Percentiles rank a stretch among this genome's conserved stretches.
phyloP scores from a whole-genome alignment of 352 stramenopile species.

The Globisporangium carolinianum region DNA sequence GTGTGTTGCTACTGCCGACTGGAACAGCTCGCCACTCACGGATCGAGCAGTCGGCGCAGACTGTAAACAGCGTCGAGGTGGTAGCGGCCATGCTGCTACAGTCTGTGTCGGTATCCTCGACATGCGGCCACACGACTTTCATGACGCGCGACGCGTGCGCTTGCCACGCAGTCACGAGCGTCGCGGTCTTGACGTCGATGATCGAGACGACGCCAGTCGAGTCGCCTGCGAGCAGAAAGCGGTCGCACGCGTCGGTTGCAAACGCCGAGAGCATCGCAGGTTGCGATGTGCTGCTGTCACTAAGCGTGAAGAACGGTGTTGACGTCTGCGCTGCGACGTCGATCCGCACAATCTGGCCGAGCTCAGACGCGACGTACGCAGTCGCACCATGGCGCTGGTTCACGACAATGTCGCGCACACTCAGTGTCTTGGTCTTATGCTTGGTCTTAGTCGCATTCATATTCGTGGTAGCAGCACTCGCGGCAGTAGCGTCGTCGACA shows the following conservation, averaged over 20 bases:
- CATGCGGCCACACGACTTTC: slow-evolving; percentile 55
- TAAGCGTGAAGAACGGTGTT: slow-evolving; percentile 26
- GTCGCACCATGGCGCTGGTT: slow-evolving; percentile 17
- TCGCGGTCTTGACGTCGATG: slow-evolving; percentile 30
- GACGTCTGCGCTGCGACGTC: slow-evolving; percentile 23
- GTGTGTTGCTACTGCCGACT: not conserved
- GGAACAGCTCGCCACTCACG: slow-evolving; percentile 44
- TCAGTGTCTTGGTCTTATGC: slow-evolving; percentile 24
- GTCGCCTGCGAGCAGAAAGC: slow-evolving; percentile 51
- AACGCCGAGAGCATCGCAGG: slow-evolving; percentile 32
- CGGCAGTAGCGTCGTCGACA: not conserved
- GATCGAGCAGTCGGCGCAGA: slow-evolving; percentile 49
- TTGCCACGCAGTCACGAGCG: slow-evolving; percentile 32
- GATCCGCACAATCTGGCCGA: slow-evolving; percentile 47
- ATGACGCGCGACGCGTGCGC: slow-evolving; percentile 53
- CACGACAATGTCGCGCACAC: slow-evolving; percentile 46
- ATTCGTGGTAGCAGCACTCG: not conserved
- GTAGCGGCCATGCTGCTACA: slow-evolving; percentile 5
- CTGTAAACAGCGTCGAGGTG: slow-evolving; percentile 40
- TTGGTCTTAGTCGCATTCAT: slow-evolving; percentile 13
- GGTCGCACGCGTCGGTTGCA: slow-evolving; percentile 22
- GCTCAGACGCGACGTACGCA: slow-evolving; percentile 59
- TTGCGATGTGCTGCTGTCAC: not conserved
- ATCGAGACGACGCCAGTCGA: slow-evolving; percentile 38
- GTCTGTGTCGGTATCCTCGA: no score